Base-by-base conservation (phyloP, 352 stramenopile species). In the Poterioochromonas sp. region DNA sequence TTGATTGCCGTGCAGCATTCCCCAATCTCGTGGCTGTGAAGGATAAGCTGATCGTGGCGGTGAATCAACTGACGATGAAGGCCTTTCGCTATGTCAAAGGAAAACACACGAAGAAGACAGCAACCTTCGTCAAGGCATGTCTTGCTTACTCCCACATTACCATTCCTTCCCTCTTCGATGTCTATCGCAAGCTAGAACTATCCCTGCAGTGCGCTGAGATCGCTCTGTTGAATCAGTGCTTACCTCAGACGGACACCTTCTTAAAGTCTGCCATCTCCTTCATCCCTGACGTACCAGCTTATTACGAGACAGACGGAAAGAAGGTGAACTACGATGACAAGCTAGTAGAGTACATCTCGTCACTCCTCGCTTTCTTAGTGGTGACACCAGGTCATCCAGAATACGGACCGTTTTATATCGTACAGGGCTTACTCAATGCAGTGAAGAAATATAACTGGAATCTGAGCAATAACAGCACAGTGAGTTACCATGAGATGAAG, bases 71-170 rank as follows among this genome's bases (percentile, higher is more conserved):
- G 1, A 85, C 87, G 0, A 86, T 93, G 82, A 77, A 88, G 35
- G 85, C 87, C 1, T 77, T 88, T 70, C 81, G 83, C 15, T 80
- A 82, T 15, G 76, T 88, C 29, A 73, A 80, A 32, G 47, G 63
- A 18, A 73, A 20, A 35, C 60, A 85, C 76, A 82, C 39, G 22
- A 78, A 51, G n/a, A 89, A 76, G 80, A 83, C 79, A 3, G 81
- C 86, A 1, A 83, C 85, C 54, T 92, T 95, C 44, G 85, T 93
- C 79, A 93, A 94, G 68, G 92, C 88, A 0, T 94, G 89, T 73
- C 80, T 94, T n/a, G 90, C 90, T 3, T 95, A 91, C 73, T 87
- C 87, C 12, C 88, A 94, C 77, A 91, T 95, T 73, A 95, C 89
- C 40, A 93, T 94, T 34, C 90, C 90, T 35, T 92, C 87, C 32